phyloP scores from a whole-genome alignment of 345 rosid genomes.

The Syzygium jambos region DNA sequence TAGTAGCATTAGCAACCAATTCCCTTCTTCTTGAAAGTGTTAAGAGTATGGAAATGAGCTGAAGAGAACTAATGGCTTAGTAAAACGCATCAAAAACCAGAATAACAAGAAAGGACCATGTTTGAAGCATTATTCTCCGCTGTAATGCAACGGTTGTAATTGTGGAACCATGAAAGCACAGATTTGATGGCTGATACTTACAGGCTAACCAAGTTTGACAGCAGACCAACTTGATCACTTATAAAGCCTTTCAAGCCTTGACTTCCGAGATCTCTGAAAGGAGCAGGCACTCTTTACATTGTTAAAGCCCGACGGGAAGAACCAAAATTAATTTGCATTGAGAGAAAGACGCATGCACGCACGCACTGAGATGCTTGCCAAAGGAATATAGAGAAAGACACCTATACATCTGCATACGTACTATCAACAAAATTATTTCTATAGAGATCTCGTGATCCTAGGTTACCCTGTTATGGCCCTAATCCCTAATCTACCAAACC shows the following conservation, averaged over 20 bases:
- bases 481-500: background rate
- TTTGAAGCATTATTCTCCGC: background rate
- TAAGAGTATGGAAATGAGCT: background rate
- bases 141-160: background rate
- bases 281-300: background rate
- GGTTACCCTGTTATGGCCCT: background rate
- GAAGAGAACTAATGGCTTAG: background rate
- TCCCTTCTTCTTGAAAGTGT: background rate
- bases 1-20: background rate
- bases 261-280: conserved; percentile 84
- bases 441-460: background rate
- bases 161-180: background rate
- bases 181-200: conserved; percentile 40
- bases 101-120: background rate
- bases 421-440: background rate
- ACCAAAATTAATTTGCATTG: background rate
- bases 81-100: background rate
- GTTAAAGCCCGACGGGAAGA: conserved; percentile 5
- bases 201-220: conserved; percentile 76
- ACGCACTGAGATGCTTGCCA: background rate
- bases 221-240: conserved; percentile 71
- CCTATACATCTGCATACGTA: background rate
- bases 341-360: background rate
- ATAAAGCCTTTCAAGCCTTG: conserved; percentile 92
- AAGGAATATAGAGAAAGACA: conserved; percentile 1